phyloP scores from a whole-genome alignment of 495 filamentous ascomycete species.

The Paragyromitra xinjiangensis region DNA sequence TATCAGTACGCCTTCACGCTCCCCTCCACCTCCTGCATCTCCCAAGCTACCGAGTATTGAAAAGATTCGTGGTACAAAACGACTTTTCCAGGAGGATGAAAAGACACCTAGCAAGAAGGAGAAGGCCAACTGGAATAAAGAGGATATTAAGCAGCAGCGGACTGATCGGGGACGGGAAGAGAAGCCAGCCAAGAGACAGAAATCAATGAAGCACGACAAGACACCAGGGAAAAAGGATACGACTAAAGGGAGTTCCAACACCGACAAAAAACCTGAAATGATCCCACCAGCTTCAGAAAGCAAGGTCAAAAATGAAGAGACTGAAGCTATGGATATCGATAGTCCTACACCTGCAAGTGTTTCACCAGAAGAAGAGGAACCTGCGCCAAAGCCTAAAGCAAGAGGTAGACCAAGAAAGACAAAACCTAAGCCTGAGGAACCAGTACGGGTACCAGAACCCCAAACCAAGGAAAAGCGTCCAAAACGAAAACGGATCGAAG shows the following conservation, averaged over 20 bases:
- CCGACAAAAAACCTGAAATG: not conserved
- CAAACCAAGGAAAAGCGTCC: conserved; percentile 42
- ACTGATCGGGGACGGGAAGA: conserved; percentile 37
- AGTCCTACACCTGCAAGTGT: conserved; percentile 5
- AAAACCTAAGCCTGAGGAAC: conserved; percentile 27
- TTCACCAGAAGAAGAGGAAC: conserved; percentile 23
- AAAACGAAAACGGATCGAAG: conserved; percentile 46
- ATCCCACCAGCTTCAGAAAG: conserved; percentile 4
- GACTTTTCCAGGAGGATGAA: conserved; percentile 49
- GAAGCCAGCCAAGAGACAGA: conserved; percentile 49
- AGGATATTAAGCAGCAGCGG: conserved; percentile 26
- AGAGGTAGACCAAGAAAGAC: conserved; percentile 44
- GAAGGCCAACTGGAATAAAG: conserved; percentile 10
- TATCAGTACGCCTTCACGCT: conserved; percentile 55
- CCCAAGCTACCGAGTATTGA: conserved; percentile 39
- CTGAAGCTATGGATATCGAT: conserved; percentile 26
- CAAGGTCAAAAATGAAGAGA: conserved; percentile 44
- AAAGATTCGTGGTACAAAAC: conserved; percentile 46
- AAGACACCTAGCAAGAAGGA: conserved; percentile 16
- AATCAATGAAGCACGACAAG: conserved; percentile 48
- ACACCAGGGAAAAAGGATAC: conserved; percentile 27
- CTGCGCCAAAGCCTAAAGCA: conserved; percentile 36
- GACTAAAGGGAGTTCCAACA: conserved; percentile 10
- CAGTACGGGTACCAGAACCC: conserved; percentile 15
- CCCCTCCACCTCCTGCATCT: conserved; percentile 45